Conservation (phyloP, 2,329 filamentous ascomycete species). For the Ophiostoma sp. region DNA sequence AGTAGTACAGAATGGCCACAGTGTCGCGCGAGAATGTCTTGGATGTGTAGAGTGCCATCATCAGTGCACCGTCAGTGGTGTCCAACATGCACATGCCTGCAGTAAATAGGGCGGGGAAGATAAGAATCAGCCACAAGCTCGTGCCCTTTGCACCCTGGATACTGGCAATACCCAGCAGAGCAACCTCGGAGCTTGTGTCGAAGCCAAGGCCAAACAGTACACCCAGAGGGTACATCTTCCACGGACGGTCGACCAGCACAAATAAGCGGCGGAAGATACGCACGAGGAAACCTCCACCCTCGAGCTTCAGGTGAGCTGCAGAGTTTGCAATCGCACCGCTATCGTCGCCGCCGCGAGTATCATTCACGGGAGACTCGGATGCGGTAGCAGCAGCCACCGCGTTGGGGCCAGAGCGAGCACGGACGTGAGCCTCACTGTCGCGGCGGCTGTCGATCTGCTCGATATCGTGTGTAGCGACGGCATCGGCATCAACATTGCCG, state of each 20-base stretch:
- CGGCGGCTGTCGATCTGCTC: conserved; percentile 12
- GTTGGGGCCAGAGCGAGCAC: conserved; percentile 7
- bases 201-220: conserved; percentile 89
- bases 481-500: conserved; percentile 19
- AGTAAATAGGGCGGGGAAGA: conserved; percentile 87
- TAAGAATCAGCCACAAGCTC: conserved; percentile 86
- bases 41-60: conserved; percentile 89
- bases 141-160: conserved; percentile 82
- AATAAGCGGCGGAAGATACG: conserved; percentile 70
- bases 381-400: conserved; percentile 22
- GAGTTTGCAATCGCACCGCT: conserved; percentile 28
- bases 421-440: background rate
- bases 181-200: conserved; percentile 91
- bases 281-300: conserved; percentile 72
- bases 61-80: conserved; percentile 85
- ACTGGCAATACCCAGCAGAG: conserved; percentile 81
- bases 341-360: too few relatives aligned
- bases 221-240: conserved; percentile 95
- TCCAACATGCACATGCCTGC: conserved; percentile 94
- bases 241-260: conserved; percentile 65
- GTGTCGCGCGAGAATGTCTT: conserved; percentile 71
- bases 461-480: conserved; percentile 21
- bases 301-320: conserved; percentile 57
- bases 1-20: conserved; percentile 92
- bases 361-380: conserved; percentile 9